Percentiles rank a stretch among this genome's conserved stretches.
phyloP scores from a whole-genome alignment of 768 basidiomycete genomes.

The Collybiopsis luxurians region DNA sequence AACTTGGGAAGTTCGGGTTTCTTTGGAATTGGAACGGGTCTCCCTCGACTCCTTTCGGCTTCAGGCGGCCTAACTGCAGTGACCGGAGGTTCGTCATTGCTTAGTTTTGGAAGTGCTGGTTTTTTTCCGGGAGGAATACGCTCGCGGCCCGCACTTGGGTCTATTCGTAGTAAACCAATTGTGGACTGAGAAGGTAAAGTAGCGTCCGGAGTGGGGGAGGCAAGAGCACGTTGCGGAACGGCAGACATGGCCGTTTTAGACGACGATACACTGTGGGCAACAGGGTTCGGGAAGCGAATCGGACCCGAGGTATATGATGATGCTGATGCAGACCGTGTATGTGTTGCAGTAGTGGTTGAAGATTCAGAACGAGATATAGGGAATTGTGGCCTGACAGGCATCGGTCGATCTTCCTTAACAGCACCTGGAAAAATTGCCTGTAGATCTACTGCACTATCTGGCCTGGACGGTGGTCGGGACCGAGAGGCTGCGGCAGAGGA shows the following conservation, averaged over 20 bases:
- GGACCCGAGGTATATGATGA: background rate
- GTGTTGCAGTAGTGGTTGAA: background rate
- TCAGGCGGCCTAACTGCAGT: background rate
- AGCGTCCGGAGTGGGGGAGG: background rate
- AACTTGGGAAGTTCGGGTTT: background rate
- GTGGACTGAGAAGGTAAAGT: background rate
- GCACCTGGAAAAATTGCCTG: background rate
- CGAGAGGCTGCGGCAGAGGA: background rate
- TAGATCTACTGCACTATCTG: background rate
- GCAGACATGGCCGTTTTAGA: background rate
- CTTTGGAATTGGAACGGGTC: background rate
- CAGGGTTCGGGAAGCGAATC: background rate
- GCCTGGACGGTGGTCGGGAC: background rate
- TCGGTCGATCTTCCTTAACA: background rate
- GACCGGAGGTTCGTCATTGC: background rate
- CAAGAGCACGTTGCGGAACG: conserved; percentile 1
- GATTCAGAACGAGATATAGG: conserved; percentile 5
- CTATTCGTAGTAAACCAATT: background rate
- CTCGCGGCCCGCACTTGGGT: conserved; percentile 2
- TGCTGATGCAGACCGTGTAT: background rate
- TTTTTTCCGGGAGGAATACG: background rate
- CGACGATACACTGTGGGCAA: background rate
- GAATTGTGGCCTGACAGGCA: background rate
- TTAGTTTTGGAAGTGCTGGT: background rate
- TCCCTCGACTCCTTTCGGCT: background rate